Base-by-base conservation (phyloP, 2,329 filamentous ascomycete genomes). In the Diaporthe sp. region DNA sequence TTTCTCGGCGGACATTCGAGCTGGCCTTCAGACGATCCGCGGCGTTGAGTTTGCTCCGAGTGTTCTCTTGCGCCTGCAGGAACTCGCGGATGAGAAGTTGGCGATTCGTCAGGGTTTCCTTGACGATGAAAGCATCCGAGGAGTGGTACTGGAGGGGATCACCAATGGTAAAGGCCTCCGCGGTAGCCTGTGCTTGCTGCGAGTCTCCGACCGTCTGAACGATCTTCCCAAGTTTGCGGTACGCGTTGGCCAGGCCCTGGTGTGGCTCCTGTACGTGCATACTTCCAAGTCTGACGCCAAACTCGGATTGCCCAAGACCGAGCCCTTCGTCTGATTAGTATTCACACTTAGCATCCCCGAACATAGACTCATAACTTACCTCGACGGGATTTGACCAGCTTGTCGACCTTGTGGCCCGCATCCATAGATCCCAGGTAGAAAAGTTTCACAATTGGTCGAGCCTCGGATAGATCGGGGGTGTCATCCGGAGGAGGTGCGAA, bases 341-440 rank as follows among this genome's bases (percentile, higher is more conserved):
- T 77, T 53, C 44, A 3, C n/a, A 34, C n/a, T 8, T 51, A 5
- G 7, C n/a, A 20, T 1, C 31, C 13, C 37, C 58, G 17, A 70
- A n/a, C 34, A 58, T 51, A n/a, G 28, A 7, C 34, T 25, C 8
- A n/a, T 55, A 49, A 83, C 87, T 79, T 90, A 98, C 96, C 95
- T 92, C 96, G 91, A 82, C 97, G 91, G 76, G 94, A 92, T 86
- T 98, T 98, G 78, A 99, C 97, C 47, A 98, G 90, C 82, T 93
- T 95, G 82, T 99, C 97, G 44, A 99, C 92, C 85, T 98, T 98
- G 85, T 99, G 97, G 58, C 95, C 95, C n/a, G 95, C 92, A 82
- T 98, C 97, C 95, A 99, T 98, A 9, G 95, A 93, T 28, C 95
- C 95, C 31, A 99, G 88, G 82, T 99, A 99, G 83, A 99, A 98